phyloP scores from a whole-genome alignment of 345 rosid genomes.

The Citrus maxima region DNA sequence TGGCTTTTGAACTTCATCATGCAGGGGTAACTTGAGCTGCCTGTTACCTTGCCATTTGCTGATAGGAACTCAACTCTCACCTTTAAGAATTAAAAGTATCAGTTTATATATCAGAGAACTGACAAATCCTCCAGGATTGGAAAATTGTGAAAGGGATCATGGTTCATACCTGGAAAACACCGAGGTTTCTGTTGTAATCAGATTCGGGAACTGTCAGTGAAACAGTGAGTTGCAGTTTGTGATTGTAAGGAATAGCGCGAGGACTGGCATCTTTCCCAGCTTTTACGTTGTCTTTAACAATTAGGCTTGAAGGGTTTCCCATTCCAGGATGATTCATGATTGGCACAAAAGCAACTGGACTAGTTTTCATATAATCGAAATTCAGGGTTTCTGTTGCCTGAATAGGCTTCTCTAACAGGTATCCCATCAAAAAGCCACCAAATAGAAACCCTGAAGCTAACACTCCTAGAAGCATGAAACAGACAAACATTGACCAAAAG shows the following conservation, averaged over 20 bases:
- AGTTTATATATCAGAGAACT: not conserved
- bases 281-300: not conserved
- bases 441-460: constrained; percentile 23
- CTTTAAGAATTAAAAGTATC: not conserved
- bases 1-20: constrained; percentile 35
- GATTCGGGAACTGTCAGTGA: constrained; percentile 32
- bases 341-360: constrained; percentile 29
- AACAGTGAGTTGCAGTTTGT: constrained; percentile 26
- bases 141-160: not conserved
- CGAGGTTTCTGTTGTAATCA: constrained; percentile 32
- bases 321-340: not conserved
- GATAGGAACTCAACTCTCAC: constrained; percentile 33
- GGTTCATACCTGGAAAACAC: constrained; percentile 31
- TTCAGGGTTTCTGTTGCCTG: constrained; percentile 18
- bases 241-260: constrained; percentile 26
- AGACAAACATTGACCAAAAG: constrained; percentile 26
- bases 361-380: constrained; percentile 31
- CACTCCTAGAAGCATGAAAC: constrained; percentile 23
- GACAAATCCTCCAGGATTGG: not conserved
- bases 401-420: constrained; percentile 26
- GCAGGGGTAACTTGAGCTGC: constrained; percentile 28
- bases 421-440: constrained; percentile 17
- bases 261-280: not conserved
- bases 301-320: not conserved
- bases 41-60: constrained; percentile 26